Conservation (phyloP, 345 rosid species). For the Gossypium bickii region DNA sequence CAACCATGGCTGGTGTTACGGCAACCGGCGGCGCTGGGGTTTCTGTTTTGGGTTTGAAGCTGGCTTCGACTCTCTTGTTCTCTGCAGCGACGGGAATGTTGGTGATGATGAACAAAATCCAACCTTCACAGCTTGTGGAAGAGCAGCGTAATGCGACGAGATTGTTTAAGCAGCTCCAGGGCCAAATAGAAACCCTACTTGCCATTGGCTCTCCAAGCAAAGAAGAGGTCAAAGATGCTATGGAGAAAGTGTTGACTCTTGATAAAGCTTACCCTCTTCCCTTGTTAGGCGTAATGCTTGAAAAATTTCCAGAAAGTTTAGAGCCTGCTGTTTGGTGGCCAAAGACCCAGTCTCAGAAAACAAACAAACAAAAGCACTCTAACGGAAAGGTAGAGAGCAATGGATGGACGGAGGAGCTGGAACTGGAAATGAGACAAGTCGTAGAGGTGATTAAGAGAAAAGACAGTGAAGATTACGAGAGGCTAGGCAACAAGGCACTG, state of each 20-base stretch:
- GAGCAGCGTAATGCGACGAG: conserved; percentile 54
- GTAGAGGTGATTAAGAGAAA: conserved; percentile 33
- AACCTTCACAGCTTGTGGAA: conserved; percentile 59
- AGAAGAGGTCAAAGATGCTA: conserved; percentile 34
- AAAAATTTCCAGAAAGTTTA: conserved; percentile 40
- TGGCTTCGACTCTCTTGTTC: conserved; percentile 37
- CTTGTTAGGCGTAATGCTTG: conserved; percentile 41
- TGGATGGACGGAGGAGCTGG: conserved; percentile 41
- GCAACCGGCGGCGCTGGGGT: conserved; percentile 15
- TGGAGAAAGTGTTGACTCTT: conserved; percentile 43
- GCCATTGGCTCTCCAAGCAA: conserved; percentile 23
- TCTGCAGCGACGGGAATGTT: conserved; percentile 39
- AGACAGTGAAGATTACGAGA: conserved; percentile 40
- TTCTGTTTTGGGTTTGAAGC: conserved; percentile 26
- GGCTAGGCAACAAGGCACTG: conserved; percentile 30
- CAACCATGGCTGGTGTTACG: conserved; percentile 42
- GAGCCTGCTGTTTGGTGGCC: conserved; percentile 56
- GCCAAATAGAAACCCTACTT: conserved; percentile 28
- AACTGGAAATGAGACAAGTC: conserved; percentile 38
- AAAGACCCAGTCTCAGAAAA: not conserved
- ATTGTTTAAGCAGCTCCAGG: conserved; percentile 41
- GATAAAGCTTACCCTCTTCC: conserved; percentile 60
- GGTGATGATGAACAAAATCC: conserved; percentile 42
- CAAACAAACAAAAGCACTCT: not conserved
- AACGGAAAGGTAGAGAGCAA: conserved; percentile 11